Evolutionary conservation across 1,284 basidiomycete species (phyloP), one percentile per base, ranked within the genome.

Genomic region (Trametes versicolor): DNA sequence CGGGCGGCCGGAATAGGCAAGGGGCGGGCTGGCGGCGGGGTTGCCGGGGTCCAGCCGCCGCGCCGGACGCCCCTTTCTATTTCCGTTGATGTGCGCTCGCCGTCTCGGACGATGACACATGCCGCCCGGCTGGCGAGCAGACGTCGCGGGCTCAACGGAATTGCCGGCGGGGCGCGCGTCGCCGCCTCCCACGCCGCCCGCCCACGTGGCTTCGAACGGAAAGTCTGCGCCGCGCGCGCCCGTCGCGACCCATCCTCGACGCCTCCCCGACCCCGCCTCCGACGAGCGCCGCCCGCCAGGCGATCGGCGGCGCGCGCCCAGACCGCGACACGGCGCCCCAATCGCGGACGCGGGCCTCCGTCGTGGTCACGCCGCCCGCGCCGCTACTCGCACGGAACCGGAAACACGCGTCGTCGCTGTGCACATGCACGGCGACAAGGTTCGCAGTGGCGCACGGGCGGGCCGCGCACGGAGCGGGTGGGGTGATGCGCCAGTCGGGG

Each of bases 161-260:
- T 60, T 57, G 45, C 67, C 70, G 57, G 58, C 60, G 60, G 45
- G 36, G 34, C 53, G 45, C 60, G 34, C 60, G 60, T 43, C 62
- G 43, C 45, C 19, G 27, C 58, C 59, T 63, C 70, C 59, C 71
- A 70, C 69, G 69, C 62, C 64, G 57, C 68, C 67, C 72, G 71
- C 68, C 70, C 72, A 72, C 72, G 71, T 72, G 71, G 61, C 65
- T 70, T 71, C 71, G 29, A 60, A 61, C 68, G 64, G 68, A 72
- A 60, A 27, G 41, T 60, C 65, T 57, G 64, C 68, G 62, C 60
- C 67, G 62, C 29, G 34, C 36, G 49, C 64, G 60, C 62, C 51
- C 34, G 58, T 36, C 37, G 27, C 48, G 39, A 19, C 36, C 19
- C 29, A 36, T 25, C 41, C 34, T 2, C 53, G 32, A 34, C 47